These are phyloP conservation scores for Fusarium piperis DNA, from an alignment of 2,329 filamentous ascomycete genomes.

Conservation along the genomic window DNA sequence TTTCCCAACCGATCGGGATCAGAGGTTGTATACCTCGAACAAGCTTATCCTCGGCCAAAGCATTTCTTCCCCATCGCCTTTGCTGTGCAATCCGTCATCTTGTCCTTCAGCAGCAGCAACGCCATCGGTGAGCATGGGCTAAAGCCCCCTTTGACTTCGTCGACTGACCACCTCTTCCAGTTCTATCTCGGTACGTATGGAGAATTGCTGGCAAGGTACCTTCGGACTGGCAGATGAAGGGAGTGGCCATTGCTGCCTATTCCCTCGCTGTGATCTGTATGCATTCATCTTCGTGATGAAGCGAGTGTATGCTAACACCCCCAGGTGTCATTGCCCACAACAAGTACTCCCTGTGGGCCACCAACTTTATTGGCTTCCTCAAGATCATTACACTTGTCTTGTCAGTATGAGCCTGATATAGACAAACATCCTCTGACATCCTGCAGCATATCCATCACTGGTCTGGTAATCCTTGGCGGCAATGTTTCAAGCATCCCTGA, in stretches of 20 bases:
- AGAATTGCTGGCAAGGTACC: slow-evolving; percentile 61
- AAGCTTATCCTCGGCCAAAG: slow-evolving; percentile 70
- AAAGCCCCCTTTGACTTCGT: not conserved
- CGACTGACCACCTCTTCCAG: slow-evolving; percentile 40
- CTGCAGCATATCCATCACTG: slow-evolving; percentile 61
- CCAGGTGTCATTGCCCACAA: slow-evolving; percentile 61
- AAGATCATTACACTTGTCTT: slow-evolving; percentile 73
- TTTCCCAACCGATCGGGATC: slow-evolving; percentile 74
- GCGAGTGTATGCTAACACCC: not conserved
- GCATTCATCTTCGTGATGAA: slow-evolving; percentile 29
- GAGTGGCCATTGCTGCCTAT: slow-evolving; percentile 72
- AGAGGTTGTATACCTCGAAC: slow-evolving; percentile 75
- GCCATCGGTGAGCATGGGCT: slow-evolving; percentile 53
- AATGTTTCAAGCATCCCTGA: slow-evolving; percentile 44
- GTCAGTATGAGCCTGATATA: not conserved
- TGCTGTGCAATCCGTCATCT: slow-evolving; percentile 69
- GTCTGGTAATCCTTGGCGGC: slow-evolving; percentile 66
- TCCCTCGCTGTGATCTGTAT: slow-evolving; percentile 65
- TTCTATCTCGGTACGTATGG: slow-evolving; percentile 71
- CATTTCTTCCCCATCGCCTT: slow-evolving; percentile 73
- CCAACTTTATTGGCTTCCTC: slow-evolving; percentile 65
- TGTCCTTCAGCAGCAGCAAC: slow-evolving; percentile 74
- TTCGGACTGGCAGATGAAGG: slow-evolving; percentile 72
- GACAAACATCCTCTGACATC: not conserved
- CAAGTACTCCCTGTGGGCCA: slow-evolving; percentile 63